Evolutionary conservation across 129 eudicot species (phyloP).

Genomic region (Pittosporum tobira): DNA sequence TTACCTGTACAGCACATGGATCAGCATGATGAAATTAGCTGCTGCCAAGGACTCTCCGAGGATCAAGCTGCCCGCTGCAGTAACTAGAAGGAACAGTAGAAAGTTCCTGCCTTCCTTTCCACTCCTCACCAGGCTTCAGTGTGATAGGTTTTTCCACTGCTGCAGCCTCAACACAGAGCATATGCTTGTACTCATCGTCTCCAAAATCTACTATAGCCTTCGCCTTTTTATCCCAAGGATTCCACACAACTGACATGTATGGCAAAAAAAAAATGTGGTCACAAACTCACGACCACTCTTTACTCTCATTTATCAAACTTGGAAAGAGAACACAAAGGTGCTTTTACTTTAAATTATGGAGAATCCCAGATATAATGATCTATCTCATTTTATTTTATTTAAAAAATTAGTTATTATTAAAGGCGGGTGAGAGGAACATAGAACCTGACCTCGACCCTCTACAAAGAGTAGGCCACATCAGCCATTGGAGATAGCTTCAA

Average conservation of each 20-base stretch:
- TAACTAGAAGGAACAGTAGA: constrained; percentile 86
- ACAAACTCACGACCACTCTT: background rate
- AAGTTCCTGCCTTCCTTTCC: constrained; percentile 80
- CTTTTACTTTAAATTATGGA: background rate
- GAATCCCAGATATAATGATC: no score
- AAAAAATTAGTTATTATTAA: no score
- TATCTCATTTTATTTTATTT: no score
- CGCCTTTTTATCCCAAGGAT: constrained; percentile 90
- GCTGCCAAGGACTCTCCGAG: constrained; percentile 46
- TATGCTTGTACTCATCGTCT: constrained; percentile 71
- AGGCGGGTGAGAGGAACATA: no score
- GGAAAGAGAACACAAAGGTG: background rate
- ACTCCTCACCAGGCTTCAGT: constrained; percentile 80
- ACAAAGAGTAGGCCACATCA: no score
- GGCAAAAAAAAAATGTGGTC: no score
- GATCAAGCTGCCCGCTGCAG: constrained; percentile 80
- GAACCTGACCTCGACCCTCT: no score
- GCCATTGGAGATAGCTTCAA: no score
- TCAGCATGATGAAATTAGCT: constrained; percentile 8
- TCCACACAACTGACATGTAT: constrained; percentile 67
- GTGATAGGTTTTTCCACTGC: constrained; percentile 67
- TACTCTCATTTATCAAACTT: background rate
- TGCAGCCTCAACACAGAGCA: constrained; percentile 87
- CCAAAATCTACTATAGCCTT: constrained; percentile 78
- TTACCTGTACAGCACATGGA: constrained; percentile 42